Percentiles rank a stretch among this genome's conserved stretches.
Conservation (phyloP, 805 yeast species). For the Starmerella vaccinii region DNA sequence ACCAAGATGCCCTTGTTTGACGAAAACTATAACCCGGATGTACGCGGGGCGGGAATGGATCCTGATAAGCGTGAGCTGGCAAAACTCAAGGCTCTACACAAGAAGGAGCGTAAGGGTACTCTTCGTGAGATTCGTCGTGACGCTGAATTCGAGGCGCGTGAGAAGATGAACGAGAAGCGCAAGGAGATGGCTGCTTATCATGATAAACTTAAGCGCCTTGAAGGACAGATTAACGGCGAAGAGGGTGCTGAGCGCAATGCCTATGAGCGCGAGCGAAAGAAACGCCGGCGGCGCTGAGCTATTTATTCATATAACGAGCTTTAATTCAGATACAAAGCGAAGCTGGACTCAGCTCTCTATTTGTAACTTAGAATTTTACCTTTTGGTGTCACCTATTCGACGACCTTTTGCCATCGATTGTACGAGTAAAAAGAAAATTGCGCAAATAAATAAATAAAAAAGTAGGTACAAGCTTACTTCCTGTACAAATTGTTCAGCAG, state of each 20-base stretch:
- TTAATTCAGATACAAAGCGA: too few species aligned
- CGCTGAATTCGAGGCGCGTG: conserved; percentile 74
- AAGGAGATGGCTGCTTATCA: conserved; percentile 69
- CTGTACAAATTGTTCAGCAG: conserved; percentile 74
- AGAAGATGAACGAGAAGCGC: conserved; percentile 70
- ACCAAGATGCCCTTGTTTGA: conserved; percentile 85
- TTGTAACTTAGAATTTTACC: too few species aligned
- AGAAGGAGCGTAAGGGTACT: conserved; percentile 82
- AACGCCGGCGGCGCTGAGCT: conserved; percentile 28
- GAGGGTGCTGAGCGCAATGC: conserved; percentile 93
- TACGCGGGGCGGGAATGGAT: conserved; percentile 80
- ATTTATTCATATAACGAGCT: conserved; percentile 24
- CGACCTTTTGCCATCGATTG: too few species aligned
- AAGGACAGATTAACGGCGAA: conserved; percentile 77
- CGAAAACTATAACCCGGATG: conserved; percentile 92
- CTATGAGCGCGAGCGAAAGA: conserved; percentile 79
- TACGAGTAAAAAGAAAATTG: too few species aligned
- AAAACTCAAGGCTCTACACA: conserved; percentile 74
- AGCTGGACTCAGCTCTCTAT: background rate
- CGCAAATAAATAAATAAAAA: background rate
- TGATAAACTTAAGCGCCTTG: conserved; percentile 75
- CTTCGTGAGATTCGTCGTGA: conserved; percentile 87
- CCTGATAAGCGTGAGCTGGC: conserved; percentile 68
- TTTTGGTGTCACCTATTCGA: too few species aligned
- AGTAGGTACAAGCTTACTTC: background rate